Evolutionary conservation across 441 rosid species (phyloP), one percentile per base, ranked within the genome.

Genomic region (Adansonia grandidieri): DNA sequence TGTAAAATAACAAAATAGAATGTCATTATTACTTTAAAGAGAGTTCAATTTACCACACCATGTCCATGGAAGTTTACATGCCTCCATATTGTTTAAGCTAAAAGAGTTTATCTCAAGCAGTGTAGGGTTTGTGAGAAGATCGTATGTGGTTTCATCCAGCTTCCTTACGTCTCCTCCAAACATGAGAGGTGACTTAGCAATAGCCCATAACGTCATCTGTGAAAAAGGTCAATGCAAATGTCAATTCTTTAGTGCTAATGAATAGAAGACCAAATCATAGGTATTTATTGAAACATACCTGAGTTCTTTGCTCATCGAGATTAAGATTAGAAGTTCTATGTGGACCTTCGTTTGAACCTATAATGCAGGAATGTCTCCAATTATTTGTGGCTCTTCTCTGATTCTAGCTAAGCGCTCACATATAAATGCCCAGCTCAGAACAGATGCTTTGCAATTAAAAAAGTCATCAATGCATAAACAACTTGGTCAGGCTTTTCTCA

Each of bases 131-230:
- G 98, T 85, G 72, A 96, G 91, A 74, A 96, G 81, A 82, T 50
- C 84, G 82, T 84, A 91, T 40, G 98, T 91, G 47, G 85, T 20
- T 6, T 82, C 85, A 70, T 94, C 96, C 22, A 96, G 88, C 48
- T 86, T 91, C 84, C 96, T 88, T 65, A 90, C 85, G 84, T 96
- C 99, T 76, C 99, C 99, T 75, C 99, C 99, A 79, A 91, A 96
- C 96, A 96, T 92, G 66, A 94, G 91, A 78, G 98, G 99, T 14
- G 99, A 94, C 87, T 88, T 96, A 51, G 92, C 96, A 70, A 96
- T 92, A 54, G 91, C 89, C 99, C 99, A 96, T 88, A 94, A 85
- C 57, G 98, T 94, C 91, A 96, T 89, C 99, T 96, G 85, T 37
- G 56, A 70, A 80, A 57, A 62, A 32, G 66, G 22, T 14, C 53